phyloP scores from a whole-genome alignment of 306 rosid genomes.

The Quercus glauca region DNA sequence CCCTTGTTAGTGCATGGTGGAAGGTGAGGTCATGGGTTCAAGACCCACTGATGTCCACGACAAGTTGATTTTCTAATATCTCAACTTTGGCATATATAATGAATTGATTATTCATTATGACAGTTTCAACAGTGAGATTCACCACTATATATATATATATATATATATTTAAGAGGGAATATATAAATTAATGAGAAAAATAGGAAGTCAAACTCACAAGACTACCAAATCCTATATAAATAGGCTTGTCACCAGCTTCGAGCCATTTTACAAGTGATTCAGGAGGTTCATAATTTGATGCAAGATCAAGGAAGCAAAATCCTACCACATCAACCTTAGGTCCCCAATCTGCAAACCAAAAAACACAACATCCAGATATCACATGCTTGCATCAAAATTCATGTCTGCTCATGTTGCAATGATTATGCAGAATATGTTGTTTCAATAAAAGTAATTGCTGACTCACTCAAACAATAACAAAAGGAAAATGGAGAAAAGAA shows the following conservation, averaged over 20 bases:
- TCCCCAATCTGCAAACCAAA: constrained; percentile 92
- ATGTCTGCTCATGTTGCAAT: neutral
- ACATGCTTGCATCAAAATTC: constrained; percentile 4
- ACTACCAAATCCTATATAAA: constrained; percentile 96
- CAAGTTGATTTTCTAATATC: too few relatives aligned
- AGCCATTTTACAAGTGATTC: constrained; percentile 85
- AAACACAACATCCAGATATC: constrained; percentile 4
- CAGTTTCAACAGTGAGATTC: too few relatives aligned
- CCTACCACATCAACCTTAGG: constrained; percentile 94
- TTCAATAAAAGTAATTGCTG: neutral
- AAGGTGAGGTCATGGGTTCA: too few relatives aligned
- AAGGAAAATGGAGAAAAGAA: neutral
- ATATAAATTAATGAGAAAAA: constrained; percentile 11
- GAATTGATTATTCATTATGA: too few relatives aligned
- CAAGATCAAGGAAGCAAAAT: constrained; percentile 99
- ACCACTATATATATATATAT: too few relatives aligned
- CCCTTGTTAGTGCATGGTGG: too few relatives aligned
- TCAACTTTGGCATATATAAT: too few relatives aligned
- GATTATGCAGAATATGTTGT: neutral
- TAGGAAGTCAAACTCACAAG: constrained; percentile 53
- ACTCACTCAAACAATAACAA: neutral
- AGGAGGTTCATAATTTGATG: constrained; percentile 90
- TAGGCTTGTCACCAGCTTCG: constrained; percentile 78
- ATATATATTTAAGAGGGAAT: neutral
- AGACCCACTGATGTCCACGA: too few relatives aligned